A percentile compares a stretch with the other conserved stretches of the same genome.
Evolutionary conservation across 768 basidiomycete genomes (phyloP).

Genomic region (Hydnomerulius pinastri): DNA sequence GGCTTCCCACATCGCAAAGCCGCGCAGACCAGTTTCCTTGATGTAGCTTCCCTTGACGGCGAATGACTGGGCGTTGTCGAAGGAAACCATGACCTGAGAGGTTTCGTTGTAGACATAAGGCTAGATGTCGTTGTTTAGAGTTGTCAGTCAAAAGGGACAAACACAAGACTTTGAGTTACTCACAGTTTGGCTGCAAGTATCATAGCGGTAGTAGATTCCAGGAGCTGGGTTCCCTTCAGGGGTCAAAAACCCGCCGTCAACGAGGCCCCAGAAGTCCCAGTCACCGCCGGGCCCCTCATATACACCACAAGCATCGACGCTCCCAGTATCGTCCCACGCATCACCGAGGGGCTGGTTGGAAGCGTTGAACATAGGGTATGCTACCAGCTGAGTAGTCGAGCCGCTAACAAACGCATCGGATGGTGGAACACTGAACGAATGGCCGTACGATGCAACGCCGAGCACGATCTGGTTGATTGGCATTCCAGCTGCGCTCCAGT

Average conservation of each 20-base stretch:
- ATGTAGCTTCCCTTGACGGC: slow-evolving; percentile 63
- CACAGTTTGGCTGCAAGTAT: slow-evolving; percentile 74
- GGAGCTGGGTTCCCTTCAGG: slow-evolving; percentile 25
- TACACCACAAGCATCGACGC: slow-evolving; percentile 57
- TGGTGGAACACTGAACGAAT: slow-evolving; percentile 56
- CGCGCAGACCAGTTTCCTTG: slow-evolving; percentile 50
- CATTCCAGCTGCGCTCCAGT: slow-evolving; percentile 79
- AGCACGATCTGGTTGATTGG: slow-evolving; percentile 70
- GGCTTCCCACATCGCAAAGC: slow-evolving; percentile 75
- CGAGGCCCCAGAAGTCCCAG: slow-evolving; percentile 61
- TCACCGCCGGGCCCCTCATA: slow-evolving; percentile 48
- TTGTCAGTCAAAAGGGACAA: background rate
- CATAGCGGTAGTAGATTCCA: slow-evolving; percentile 58
- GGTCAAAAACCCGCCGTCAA: slow-evolving; percentile 56
- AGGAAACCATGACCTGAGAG: slow-evolving; percentile 62
- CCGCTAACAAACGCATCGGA: slow-evolving; percentile 37
- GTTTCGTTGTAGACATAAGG: slow-evolving; percentile 64
- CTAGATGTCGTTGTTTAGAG: slow-evolving; percentile 37
- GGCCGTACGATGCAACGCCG: slow-evolving; percentile 82
- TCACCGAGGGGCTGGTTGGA: slow-evolving; percentile 53
- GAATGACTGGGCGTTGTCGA: slow-evolving; percentile 62
- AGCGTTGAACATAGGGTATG: slow-evolving; percentile 53
- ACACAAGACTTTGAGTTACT: slow-evolving; percentile 17
- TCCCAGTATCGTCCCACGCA: slow-evolving; percentile 50
- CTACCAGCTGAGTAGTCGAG: slow-evolving; percentile 37